These are phyloP conservation scores for Leccinum discolor DNA, from an alignment of 1,284 basidiomycete genomes.

Conservation along the genomic window DNA sequence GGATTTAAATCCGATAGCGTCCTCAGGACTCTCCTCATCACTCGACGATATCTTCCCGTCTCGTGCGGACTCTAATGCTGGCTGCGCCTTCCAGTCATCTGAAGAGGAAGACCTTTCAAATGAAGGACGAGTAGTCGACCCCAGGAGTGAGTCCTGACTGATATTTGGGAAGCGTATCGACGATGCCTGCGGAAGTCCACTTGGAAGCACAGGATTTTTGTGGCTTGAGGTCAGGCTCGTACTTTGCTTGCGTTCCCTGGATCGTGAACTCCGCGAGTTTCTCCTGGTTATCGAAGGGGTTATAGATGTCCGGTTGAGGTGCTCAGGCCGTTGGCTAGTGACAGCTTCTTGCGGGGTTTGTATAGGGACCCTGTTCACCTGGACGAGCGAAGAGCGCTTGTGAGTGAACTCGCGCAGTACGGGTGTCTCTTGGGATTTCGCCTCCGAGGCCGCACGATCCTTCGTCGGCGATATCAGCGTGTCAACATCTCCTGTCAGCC, in stretches of 20 bases:
- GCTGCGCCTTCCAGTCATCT: constrained; percentile 17
- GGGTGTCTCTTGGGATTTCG: constrained; percentile 34
- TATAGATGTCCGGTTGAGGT: constrained; percentile 18
- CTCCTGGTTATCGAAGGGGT: constrained; percentile 24
- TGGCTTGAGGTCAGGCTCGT: constrained; percentile 7
- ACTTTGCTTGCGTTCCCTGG: constrained; percentile 26
- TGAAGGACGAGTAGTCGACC: constrained; percentile 11
- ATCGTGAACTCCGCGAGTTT: constrained; percentile 28
- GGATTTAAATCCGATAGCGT: constrained; percentile 38
- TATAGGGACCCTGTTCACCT: constrained; percentile 48
- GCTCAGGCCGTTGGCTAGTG: constrained; percentile 38
- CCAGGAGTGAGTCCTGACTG: constrained; percentile 7
- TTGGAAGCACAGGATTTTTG: constrained; percentile 13
- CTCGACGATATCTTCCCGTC: constrained; percentile 46
- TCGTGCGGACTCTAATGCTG: constrained; percentile 15
- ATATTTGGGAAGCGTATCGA: constrained; percentile 11
- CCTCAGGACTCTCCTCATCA: constrained; percentile 60
- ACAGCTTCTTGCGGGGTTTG: constrained; percentile 49
- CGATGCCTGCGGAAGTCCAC: constrained; percentile 13
- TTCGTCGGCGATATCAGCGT: constrained; percentile 21
- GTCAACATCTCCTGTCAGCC: constrained; percentile 70
- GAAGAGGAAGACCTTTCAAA: constrained; percentile 16
- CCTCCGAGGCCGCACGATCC: constrained; percentile 15
- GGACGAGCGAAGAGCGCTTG: constrained; percentile 68
- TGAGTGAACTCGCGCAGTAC: constrained; percentile 67